phyloP scores from a whole-genome alignment of 768 basidiomycete genomes.

The Serendipita sp. region DNA sequence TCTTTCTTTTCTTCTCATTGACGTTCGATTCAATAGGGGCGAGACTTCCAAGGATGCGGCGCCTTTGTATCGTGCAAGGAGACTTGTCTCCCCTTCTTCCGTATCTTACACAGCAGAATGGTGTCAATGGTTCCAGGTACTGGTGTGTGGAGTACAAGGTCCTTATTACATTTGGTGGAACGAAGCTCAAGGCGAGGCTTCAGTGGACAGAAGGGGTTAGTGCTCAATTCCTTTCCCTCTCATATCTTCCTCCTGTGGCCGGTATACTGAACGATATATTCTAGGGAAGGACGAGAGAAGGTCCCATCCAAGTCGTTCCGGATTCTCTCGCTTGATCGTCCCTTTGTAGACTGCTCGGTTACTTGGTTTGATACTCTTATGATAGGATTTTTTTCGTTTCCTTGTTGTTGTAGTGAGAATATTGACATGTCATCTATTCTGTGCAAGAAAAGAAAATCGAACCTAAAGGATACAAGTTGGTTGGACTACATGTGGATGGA shows the following conservation, averaged over 20 bases:
- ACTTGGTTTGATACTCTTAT: neutral
- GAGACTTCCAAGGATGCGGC: neutral
- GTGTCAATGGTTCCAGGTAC: neutral
- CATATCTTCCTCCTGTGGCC: neutral
- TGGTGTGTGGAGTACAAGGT: neutral
- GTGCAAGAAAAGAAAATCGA: no score
- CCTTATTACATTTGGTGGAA: neutral
- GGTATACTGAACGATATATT: neutral
- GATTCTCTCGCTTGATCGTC: neutral
- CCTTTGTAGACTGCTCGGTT: no score
- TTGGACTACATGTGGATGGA: no score
- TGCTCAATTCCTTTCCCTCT: no score
- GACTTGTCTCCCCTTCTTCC: neutral
- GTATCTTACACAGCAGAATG: neutral
- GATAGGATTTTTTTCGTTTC: neutral
- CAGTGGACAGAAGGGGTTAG: constrained; percentile 5
- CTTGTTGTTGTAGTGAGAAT: no score
- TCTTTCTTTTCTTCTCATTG: no score
- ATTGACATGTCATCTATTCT: no score
- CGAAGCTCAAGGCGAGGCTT: neutral
- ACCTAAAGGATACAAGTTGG: no score
- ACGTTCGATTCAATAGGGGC: no score
- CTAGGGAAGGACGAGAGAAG: neutral
- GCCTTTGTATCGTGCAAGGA: neutral
- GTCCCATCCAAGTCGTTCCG: neutral